Evolutionary conservation across 257 asterid species (phyloP), one percentile per base, ranked within the genome.

Genomic region (Jacaranda copaia): DNA sequence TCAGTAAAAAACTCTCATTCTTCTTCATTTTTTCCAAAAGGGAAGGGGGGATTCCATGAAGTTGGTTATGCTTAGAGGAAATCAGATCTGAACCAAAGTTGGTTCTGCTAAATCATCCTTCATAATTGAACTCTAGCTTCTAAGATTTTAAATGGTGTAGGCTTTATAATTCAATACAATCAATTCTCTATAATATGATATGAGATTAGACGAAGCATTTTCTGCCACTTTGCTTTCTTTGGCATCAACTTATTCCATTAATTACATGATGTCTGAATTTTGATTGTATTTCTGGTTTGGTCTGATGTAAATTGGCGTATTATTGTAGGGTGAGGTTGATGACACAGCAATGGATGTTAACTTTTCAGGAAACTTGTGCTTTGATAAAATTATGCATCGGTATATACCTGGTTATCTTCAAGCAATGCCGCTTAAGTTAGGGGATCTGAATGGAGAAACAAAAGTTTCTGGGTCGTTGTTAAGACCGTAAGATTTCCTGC

Each of bases 301-400:
- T 79, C 78, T 82, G 77, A 70, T 72, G 15, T 69, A 25, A 66
- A 62, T 74, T 14, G 46, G 42, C 68, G 68, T 65, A 76, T 59
- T 78, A 62, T 78, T 89, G 86, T 84, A 96, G 99, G 99, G 99
- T 15, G 99, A 93, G 86, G 89, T 86, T 79, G 98, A 96, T 77
- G 99, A 96, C 65, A 81, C 97, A 7, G 98, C 99, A 55, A 91
- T 93, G 94, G 99, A 96, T 85, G 90, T 96, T 68, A 96, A 96
- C 85, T 93, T 96, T 85, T 96, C 99, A 56, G 99, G 99, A 84
- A 96, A 87, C 86, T 81, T 96, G 57, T 85, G 89, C 82, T 91
- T 96, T 74, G 98, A 96, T 77, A 90, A 88, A 79, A 91, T 93
- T 64, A 78, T 96, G 89, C 94, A 92, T 79, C 97, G 99, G 62